Base-by-base conservation (phyloP, 2,329 filamentous ascomycete species). In the Blastomyces gilchristii region DNA sequence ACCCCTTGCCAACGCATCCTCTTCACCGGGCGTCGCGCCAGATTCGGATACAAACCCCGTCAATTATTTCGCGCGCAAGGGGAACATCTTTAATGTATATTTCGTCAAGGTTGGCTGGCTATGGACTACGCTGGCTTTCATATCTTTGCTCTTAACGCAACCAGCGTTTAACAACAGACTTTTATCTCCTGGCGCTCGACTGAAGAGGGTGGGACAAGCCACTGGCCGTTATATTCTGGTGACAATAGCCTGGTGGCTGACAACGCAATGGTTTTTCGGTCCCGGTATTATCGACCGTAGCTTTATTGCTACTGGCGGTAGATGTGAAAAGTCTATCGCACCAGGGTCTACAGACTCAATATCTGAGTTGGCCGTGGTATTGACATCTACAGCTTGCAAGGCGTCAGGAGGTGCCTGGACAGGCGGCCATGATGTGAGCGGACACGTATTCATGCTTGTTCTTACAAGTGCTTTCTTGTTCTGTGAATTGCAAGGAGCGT, bases 261-360 rank as follows among this genome's bases (percentile, higher is more conserved):
- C 94, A 22, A 99, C 94, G 67, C 94, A 97, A 79, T 97, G 94
- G 94, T 97, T 87, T 75, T 97, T 99, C 71, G 94, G 94, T 0
- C 87, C 94, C 1, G 82, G 91, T 25, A 80, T 99, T 58, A 93
- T 97, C 69, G 94, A 99, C 74, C 87, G 92, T 63, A 85, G 88
- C 3, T 99, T 97, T 74, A 81, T 85, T n/a, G 83, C 90, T 75
- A 96, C 91, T 0, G 94, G 94, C 2, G 94, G 94, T 0, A 84
- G 83, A 70, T 99, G 94, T 74, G 86, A 90, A 72, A 69, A 85
- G 16, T 49, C 58, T 59, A 79, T 85, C 45, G 60, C 54, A 53
- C 18, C 60, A 53, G 8, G 54, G 60, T 18, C 43, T 14, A 57
- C 56, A 49, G 14, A 43, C 57, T 34, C 63, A 22, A 50, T 79